Conservation (phyloP, 805 yeast species). For the Wickerhamiella siamensis region DNA sequence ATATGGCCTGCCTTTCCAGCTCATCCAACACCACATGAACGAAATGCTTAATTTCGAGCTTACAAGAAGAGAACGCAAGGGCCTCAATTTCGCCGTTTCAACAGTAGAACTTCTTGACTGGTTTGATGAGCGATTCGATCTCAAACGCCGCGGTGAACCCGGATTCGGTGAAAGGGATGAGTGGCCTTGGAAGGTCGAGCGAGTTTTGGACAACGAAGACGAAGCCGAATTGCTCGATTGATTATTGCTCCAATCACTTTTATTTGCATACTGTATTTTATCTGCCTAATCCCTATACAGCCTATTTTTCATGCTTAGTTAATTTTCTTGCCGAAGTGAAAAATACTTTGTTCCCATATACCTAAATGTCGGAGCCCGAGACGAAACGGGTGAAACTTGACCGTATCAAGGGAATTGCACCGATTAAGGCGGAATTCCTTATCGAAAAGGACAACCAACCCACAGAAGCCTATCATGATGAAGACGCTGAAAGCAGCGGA, state of each 20-base stretch:
- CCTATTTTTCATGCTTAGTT: too few species aligned
- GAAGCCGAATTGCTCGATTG: background rate
- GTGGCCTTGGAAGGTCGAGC: conserved; percentile 24
- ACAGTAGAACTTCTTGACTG: conserved; percentile 62
- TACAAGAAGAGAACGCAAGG: conserved; percentile 35
- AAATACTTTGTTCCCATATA: background rate
- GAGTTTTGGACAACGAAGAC: background rate
- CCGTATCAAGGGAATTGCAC: conserved; percentile 19
- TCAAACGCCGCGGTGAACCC: conserved; percentile 51
- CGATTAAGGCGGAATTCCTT: conserved; percentile 16
- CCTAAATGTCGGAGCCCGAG: conserved; percentile 3
- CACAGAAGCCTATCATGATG: conserved; percentile 4
- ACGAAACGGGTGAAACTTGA: conserved; percentile 13
- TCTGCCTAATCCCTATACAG: background rate
- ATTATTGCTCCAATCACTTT: background rate
- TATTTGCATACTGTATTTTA: background rate
- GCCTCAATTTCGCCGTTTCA: conserved; percentile 46
- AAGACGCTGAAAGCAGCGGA: conserved; percentile 11
- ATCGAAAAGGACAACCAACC: background rate
- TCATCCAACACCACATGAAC: conserved; percentile 74
- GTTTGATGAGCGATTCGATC: conserved; percentile 56
- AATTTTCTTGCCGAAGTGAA: too few species aligned
- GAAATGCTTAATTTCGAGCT: conserved; percentile 63
- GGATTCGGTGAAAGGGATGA: conserved; percentile 49
- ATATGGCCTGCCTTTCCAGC: conserved; percentile 73